Percentiles rank a stretch among this genome's conserved stretches.
Evolutionary conservation across 73 alveolate genomes (phyloP).

Genomic region (Paramecium caudatum): DNA sequence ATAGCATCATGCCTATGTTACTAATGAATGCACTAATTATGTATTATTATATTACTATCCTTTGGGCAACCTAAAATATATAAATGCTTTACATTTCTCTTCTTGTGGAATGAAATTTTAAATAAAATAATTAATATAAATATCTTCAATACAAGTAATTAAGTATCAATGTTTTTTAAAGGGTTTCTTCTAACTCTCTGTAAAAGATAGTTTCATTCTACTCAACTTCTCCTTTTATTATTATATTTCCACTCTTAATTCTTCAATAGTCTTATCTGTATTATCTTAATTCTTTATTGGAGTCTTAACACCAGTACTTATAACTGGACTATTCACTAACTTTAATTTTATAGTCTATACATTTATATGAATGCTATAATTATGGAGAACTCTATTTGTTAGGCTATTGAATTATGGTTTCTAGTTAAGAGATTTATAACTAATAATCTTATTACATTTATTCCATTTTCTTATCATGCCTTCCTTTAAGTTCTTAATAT

Average conservation of each 20-base stretch:
- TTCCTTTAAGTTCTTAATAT: conserved; percentile 2
- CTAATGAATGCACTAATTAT: conserved; percentile 19
- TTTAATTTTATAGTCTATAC: background rate
- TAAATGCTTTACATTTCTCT: conserved; percentile 23
- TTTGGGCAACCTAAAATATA: conserved; percentile 39
- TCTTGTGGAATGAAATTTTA: conserved; percentile 28
- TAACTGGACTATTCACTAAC: background rate
- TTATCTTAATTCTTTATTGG: conserved; percentile 15
- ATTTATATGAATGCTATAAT: background rate
- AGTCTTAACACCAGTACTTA: conserved; percentile 9
- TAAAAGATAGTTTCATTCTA: conserved; percentile 44
- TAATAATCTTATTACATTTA: conserved; percentile 35
- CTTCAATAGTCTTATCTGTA: conserved; percentile 55
- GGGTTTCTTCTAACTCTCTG: conserved; percentile 52
- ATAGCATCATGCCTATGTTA: conserved; percentile 33
- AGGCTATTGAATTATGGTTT: background rate
- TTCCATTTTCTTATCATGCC: conserved; percentile 39
- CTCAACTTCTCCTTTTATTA: conserved; percentile 9
- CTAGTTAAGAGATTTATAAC: conserved; percentile 11
- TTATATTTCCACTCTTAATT: conserved; percentile 52
- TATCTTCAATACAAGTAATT: no score
- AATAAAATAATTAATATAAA: conserved; percentile 10
- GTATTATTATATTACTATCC: conserved; percentile 18
- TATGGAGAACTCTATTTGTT: background rate
- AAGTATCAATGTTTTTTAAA: background rate